Base-by-base conservation (phyloP, 1,284 basidiomycete genomes). In the Ganoderma meredithae region DNA sequence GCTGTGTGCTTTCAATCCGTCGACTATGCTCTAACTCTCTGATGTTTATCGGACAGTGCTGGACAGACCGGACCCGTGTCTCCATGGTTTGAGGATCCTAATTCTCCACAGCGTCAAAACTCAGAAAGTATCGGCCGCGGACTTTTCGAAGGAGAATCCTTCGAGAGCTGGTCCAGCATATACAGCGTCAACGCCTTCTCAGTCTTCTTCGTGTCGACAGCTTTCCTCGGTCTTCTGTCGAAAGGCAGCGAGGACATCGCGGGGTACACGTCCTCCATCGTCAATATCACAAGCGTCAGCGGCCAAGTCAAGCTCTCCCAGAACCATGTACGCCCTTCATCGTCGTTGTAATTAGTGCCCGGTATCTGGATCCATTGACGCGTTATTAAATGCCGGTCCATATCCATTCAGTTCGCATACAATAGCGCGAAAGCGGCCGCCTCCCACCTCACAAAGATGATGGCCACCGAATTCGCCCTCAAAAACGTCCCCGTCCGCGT, bases 271-370 rank as follows among this genome's bases (percentile, higher is more conserved):
- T 88, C 91, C 10, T 85, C 79, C 60, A 88, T 95, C 36, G 86
- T 95, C 74, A 94, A 93, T 78, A 90, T 90, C 71, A 91, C 92
- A 1, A 92, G 90, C 59, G 90, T 95, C 66, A 91, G 90, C 67
- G 92, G 91, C 2, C 65, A 89, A 44, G 83, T 86, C 68, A 92
- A 91, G 76, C 70, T 90, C 17, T 85, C 90, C 0, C 93, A 95
- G 77, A 84, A 89, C 71, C 93, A 95, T 74, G 93, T 92, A 77
- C 47, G 89, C 80, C 47, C 40, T 33, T 63, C 25, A 39, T 33
- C 56, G n/a, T n/a, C n/a, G n/a, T n/a, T n/a, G 40, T 8, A 36
- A 22, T n/a, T 19, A 49, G 33, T 39, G 36, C 3, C 47, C 19
- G 47, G 19, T 49, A 49, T 43, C 41, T 43, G 41, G 41, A 43